Evolutionary conservation across 352 stramenopile species (phyloP).

Genomic region (Blastocystis sp.): DNA sequence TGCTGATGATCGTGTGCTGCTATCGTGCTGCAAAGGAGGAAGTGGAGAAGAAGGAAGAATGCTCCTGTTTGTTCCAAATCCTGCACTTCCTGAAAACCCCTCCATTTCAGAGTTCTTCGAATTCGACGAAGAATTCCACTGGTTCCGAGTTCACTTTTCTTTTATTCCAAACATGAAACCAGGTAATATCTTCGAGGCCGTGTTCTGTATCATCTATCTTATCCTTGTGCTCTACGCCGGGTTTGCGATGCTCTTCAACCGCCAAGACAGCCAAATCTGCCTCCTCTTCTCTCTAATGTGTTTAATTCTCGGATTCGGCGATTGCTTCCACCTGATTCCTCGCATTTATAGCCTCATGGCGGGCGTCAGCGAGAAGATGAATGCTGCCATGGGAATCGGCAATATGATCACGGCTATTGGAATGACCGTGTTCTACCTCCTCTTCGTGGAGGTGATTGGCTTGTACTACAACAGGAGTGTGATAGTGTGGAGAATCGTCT

Average conservation of each 20-base stretch:
- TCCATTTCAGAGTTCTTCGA: neutral
- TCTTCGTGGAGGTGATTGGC: constrained; percentile 26
- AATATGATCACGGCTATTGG: constrained; percentile 14
- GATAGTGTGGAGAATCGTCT: neutral
- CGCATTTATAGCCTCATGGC: neutral
- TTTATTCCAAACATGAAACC: constrained; percentile 5
- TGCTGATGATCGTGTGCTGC: neutral
- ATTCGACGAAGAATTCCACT: neutral
- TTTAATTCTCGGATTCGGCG: constrained; percentile 4
- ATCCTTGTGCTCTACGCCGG: neutral
- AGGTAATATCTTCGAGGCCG: neutral
- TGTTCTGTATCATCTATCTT: constrained; percentile 23
- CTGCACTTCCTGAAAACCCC: neutral
- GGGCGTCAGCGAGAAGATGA: neutral
- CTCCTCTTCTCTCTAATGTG: constrained; percentile 13
- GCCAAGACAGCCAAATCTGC: neutral
- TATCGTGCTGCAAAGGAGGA: neutral
- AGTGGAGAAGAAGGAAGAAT: neutral
- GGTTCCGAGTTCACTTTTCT: neutral
- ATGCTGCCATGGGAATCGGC: constrained; percentile 29
- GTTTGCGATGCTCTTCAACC: neutral
- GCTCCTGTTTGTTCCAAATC: neutral
- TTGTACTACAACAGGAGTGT: constrained; percentile 3
- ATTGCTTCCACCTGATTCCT: constrained; percentile 37
- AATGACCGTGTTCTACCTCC: constrained; percentile 42